Conservation (phyloP, 2,329 filamentous ascomycete species). For the Sordariomycetes sp. region DNA sequence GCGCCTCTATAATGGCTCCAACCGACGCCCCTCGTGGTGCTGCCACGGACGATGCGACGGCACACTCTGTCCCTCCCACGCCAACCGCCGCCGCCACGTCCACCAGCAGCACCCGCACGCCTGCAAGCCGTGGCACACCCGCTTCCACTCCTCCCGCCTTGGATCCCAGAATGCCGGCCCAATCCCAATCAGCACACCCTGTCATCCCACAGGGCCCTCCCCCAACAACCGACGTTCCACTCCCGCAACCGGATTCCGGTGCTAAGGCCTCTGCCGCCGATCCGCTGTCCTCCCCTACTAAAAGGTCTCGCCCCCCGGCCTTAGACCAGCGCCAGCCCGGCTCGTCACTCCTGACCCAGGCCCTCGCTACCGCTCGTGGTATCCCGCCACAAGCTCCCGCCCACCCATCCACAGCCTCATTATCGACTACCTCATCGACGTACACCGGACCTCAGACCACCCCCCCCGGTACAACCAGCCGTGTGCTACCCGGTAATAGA, state of each 20-base stretch:
- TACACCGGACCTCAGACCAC: conserved; percentile 3
- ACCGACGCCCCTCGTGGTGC: background rate
- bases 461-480: background rate
- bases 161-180: conserved; percentile 3
- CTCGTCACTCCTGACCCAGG: conserved; percentile 42
- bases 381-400: conserved; percentile 19
- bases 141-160: background rate
- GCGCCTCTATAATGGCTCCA: background rate
- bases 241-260: background rate
- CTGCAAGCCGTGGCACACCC: conserved; percentile 1
- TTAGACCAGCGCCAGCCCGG: conserved; percentile 29
- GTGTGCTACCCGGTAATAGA: background rate
- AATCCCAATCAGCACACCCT: conserved; percentile 1
- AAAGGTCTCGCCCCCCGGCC: conserved; percentile 26
- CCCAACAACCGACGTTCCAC: background rate
- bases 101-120: background rate
- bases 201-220: background rate
- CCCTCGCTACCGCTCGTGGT: conserved; percentile 44
- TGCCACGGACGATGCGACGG: background rate
- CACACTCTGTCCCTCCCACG: background rate
- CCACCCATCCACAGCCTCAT: conserved; percentile 11
- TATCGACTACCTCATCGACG: conserved; percentile 4
- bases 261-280: background rate
- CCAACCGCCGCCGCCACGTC: background rate
- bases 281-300: conserved; percentile 13